These are phyloP conservation scores for Acacia melanoxylon DNA, from an alignment of 306 rosid genomes.

Conservation along the genomic window DNA sequence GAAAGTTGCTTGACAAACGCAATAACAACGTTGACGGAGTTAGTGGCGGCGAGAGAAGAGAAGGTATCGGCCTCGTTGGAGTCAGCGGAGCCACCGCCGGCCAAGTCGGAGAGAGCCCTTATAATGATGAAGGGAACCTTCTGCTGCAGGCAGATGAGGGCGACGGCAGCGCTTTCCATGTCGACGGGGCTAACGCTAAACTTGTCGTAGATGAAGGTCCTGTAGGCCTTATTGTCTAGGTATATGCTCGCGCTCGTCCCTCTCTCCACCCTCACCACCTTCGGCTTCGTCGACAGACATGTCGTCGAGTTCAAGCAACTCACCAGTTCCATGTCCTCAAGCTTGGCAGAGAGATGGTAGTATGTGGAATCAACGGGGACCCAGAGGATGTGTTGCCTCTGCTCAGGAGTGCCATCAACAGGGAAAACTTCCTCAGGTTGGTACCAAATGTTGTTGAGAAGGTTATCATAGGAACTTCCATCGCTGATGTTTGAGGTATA, in stretches of 20 bases:
- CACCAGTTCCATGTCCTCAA: conserved; percentile 33
- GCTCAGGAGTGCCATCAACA: conserved; percentile 54
- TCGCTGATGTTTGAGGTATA: conserved; percentile 41
- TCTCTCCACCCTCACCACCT: conserved; percentile 42
- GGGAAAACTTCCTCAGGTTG: conserved; percentile 67
- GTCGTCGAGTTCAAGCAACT: conserved; percentile 52
- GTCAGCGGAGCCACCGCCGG: conserved; percentile 30
- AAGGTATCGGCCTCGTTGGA: conserved; percentile 60
- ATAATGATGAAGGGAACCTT: conserved; percentile 49
- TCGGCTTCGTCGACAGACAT: conserved; percentile 51
- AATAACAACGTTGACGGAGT: conserved; percentile 43
- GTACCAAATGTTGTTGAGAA: conserved; percentile 63
- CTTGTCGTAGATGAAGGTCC: conserved; percentile 45
- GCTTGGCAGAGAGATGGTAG: conserved; percentile 33
- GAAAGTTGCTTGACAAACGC: not conserved
- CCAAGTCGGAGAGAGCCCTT: conserved; percentile 46
- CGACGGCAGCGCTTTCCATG: conserved; percentile 59
- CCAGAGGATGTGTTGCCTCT: conserved; percentile 59
- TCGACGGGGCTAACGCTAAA: conserved; percentile 55
- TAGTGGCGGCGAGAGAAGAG: conserved; percentile 47
- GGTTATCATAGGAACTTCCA: conserved; percentile 35
- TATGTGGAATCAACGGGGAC: conserved; percentile 45
- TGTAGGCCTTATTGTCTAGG: conserved; percentile 55
- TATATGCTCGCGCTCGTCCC: conserved; percentile 57
- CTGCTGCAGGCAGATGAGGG: conserved; percentile 54